Conservation (phyloP, 768 basidiomycete genomes). For the Pisolithus marmoratus region DNA sequence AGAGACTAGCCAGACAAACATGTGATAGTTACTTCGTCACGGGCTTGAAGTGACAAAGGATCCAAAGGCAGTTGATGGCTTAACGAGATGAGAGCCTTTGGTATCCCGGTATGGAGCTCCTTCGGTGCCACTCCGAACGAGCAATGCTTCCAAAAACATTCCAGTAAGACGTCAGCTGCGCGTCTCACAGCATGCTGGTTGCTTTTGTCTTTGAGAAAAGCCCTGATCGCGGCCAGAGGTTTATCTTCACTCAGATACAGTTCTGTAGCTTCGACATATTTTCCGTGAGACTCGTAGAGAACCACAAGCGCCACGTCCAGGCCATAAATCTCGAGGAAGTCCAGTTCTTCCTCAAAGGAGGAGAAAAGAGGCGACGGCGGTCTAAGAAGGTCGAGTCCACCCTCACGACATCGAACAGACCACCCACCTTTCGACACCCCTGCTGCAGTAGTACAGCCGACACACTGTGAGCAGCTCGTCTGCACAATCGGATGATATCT, state of each 20-base stretch:
- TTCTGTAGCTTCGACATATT: slow-evolving; percentile 45
- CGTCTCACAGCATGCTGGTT: slow-evolving; percentile 23
- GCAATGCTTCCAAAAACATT: slow-evolving; percentile 41
- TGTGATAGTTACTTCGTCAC: slow-evolving; percentile 7
- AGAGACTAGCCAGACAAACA: background rate
- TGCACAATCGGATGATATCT: slow-evolving; percentile 28
- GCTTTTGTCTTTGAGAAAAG: slow-evolving; percentile 33
- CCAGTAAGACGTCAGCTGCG: slow-evolving; percentile 36
- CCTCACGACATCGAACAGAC: background rate
- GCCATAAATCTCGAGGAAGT: slow-evolving; percentile 50
- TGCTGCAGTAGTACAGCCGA: slow-evolving; percentile 39
- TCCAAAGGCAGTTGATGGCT: slow-evolving; percentile 10
- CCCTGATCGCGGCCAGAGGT: slow-evolving; percentile 39
- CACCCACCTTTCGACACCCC: slow-evolving; percentile 24
- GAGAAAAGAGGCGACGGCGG: slow-evolving; percentile 44
- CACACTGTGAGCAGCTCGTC: slow-evolving; percentile 39
- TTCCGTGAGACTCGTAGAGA: slow-evolving; percentile 38
- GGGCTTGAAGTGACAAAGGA: slow-evolving; percentile 2
- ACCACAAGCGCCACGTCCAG: slow-evolving; percentile 44
- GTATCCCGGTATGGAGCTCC: background rate
- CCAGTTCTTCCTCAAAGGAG: slow-evolving; percentile 45
- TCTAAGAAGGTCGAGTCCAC: slow-evolving; percentile 27
- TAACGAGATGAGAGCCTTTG: slow-evolving; percentile 21
- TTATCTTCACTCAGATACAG: slow-evolving; percentile 45
- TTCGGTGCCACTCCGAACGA: slow-evolving; percentile 33